Conservation (phyloP, 495 filamentous ascomycete species). For the Tuber magnatum region DNA sequence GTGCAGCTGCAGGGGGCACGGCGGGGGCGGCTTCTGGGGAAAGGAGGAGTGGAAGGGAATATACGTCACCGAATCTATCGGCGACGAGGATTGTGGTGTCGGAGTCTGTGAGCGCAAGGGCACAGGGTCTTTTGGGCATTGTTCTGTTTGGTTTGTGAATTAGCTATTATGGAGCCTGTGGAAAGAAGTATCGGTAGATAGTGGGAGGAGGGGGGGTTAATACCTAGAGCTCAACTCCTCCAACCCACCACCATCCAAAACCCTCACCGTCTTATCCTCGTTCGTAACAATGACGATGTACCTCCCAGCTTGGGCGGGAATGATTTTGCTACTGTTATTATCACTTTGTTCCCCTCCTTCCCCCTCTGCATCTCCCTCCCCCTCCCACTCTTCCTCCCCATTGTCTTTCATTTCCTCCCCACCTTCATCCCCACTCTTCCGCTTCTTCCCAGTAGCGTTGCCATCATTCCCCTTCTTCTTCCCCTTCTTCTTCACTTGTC, state of each 20-base stretch:
- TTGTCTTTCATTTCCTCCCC: constrained; percentile 15
- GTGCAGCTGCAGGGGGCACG: constrained; percentile 47
- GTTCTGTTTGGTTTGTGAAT: constrained; percentile 46
- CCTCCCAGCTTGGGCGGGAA: constrained; percentile 50
- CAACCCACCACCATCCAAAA: constrained; percentile 59
- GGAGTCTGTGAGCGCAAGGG: constrained; percentile 61
- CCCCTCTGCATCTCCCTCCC: constrained; percentile 20
- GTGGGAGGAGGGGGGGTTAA: background rate
- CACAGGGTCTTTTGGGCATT: constrained; percentile 84
- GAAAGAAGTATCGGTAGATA: too few relatives aligned
- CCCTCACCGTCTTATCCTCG: constrained; percentile 83
- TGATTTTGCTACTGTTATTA: constrained; percentile 27
- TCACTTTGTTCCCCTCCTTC: constrained; percentile 6
- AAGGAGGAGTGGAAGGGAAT: constrained; percentile 67
- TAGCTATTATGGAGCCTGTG: constrained; percentile 3
- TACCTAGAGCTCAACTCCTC: constrained; percentile 69
- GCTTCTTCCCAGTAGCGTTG: constrained; percentile 2
- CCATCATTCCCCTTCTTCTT: constrained; percentile 5
- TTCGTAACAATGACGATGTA: constrained; percentile 71
- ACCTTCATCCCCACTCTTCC: background rate
- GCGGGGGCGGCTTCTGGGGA: constrained; percentile 42
- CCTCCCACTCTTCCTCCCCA: constrained; percentile 18
- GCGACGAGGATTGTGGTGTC: constrained; percentile 64
- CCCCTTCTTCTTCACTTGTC: constrained; percentile 13
- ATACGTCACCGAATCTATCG: constrained; percentile 97